Conservation (phyloP, 1,284 basidiomycete species). For the Tilletia walkeri region DNA sequence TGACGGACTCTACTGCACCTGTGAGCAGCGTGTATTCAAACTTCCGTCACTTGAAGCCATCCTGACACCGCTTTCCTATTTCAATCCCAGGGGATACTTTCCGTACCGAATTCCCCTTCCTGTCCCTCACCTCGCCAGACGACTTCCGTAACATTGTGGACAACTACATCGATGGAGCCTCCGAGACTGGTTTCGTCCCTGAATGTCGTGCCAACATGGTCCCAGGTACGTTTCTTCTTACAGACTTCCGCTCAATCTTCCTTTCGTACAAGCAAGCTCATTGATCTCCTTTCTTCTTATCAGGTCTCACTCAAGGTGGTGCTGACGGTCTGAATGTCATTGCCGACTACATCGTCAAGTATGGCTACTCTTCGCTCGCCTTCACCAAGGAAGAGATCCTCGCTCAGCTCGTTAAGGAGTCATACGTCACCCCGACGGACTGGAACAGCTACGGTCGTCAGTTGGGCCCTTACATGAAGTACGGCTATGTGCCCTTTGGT, state of each 20-base stretch:
- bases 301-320: slow-evolving; percentile 35
- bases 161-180: slow-evolving; percentile 46
- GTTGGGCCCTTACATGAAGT: slow-evolving; percentile 26
- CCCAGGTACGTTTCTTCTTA: slow-evolving; percentile 18
- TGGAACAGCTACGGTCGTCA: slow-evolving; percentile 45
- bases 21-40: background rate
- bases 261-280: background rate
- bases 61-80: background rate
- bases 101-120: slow-evolving; percentile 44
- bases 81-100: slow-evolving; percentile 20
- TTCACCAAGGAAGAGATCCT: slow-evolving; percentile 36
- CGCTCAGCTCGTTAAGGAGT: slow-evolving; percentile 38
- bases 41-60: background rate
- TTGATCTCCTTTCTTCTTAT: background rate
- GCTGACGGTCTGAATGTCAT: slow-evolving; percentile 41
- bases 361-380: slow-evolving; percentile 19
- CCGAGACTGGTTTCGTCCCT: slow-evolving; percentile 42
- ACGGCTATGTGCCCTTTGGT: slow-evolving; percentile 42
- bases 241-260: background rate
- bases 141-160: slow-evolving; percentile 46
- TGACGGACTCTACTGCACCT: slow-evolving; percentile 36
- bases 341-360: slow-evolving; percentile 46
- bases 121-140: slow-evolving; percentile 36
- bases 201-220: slow-evolving; percentile 49
- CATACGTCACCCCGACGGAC: slow-evolving; percentile 56